Evolutionary conservation across 164 flowering plant species (phyloP), one percentile per base, ranked within the genome.

Genomic region (Paratinospora sagittata): DNA sequence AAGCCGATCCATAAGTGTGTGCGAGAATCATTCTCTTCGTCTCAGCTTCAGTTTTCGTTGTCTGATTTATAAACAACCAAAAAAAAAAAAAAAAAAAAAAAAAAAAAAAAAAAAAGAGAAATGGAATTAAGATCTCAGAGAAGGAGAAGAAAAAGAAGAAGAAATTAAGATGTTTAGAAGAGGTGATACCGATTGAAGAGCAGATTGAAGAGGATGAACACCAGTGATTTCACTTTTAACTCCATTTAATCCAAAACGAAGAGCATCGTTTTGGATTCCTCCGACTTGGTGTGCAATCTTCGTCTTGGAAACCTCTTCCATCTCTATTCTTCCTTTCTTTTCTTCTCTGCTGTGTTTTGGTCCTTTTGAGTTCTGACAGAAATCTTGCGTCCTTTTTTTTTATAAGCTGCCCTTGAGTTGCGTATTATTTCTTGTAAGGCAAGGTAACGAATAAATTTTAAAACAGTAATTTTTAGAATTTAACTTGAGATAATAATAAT

Each of bases 191-290:
- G 90, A 77, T 76, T 82, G 74, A 17, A 62, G 72, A 27, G 86
- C 75, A 24, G 90, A 75, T 78, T 88, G 84, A 65, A 93, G 86
- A 41, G 97, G 92, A 68, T 93, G 97, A 80, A 88, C 76, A 52
- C 83, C 90, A 23, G 87, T 75, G 66, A 93, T 81, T 58, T 88
- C 97, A 80, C 92, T 86, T 76, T 85, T 91, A 72, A 89, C 93
- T 70, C 93, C 92, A 2, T 91, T 83, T 16, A 93, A 81, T 13
- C 96, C 98, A 41, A 87, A 89, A 0, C 98, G 92, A 30, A 93
- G 88, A 0, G 86, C 78, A 68, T 93, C 97, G 66, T 76, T 78
- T 45, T 80, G 82, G 65, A 82, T 61, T 0, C 85, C 88, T 47
- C 89, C 90, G 62, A 87, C 74, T 72, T 87, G 84, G 70, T 89